Base-by-base conservation (phyloP, 768 basidiomycete genomes). In the Dioszegia crocea region DNA sequence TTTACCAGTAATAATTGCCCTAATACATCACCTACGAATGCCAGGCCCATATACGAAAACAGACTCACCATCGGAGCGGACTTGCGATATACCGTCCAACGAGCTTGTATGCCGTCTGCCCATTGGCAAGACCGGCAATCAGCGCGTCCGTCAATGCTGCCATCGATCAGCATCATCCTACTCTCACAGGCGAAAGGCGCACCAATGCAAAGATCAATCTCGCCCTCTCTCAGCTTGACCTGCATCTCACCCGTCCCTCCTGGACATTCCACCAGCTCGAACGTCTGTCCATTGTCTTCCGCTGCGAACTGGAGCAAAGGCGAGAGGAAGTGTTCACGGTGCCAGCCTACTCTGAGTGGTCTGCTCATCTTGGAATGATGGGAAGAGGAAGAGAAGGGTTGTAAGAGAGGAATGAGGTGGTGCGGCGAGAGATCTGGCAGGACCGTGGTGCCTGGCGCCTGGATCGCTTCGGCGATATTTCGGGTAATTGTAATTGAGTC, bases 1-100 rank as follows among this genome's bases (percentile, higher is more conserved):
- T 65, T 82, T 85, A 17, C 92, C 91, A 11, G 91, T 88, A 63
- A 90, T 87, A n/a, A 97, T 89, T 1, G 91, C 94, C 93, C 93
- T 79, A 49, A 24, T 36, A 12, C 11, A 6, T 54, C 47, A 53
- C 26, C 30, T 12, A 12, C 12, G 8, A 2, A n/a, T n/a, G n/a
- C n/a, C n/a, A n/a, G n/a, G n/a, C 39, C 17, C 24, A 6, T 2
- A 12, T 21, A 41, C n/a, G 39, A 31, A 24, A 16, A 26, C 17
- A 16, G 48, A 66, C 80, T 49, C 61, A 85, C 92, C 91, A 97
- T 79, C 89, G 87, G 41, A 97, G 79, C 1, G 92, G 89, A 3
- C 89, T 89, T 0, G 83, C 84, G 46, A 97, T 92, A 73, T 90
- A 97, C 70, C 88, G 89, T 6, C 94, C 92, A 3, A 94, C 85